Percentiles rank a stretch among this genome's conserved stretches.
Evolutionary conservation across 805 yeast species (phyloP).

Genomic region (Cyberlindnera petersonii): DNA sequence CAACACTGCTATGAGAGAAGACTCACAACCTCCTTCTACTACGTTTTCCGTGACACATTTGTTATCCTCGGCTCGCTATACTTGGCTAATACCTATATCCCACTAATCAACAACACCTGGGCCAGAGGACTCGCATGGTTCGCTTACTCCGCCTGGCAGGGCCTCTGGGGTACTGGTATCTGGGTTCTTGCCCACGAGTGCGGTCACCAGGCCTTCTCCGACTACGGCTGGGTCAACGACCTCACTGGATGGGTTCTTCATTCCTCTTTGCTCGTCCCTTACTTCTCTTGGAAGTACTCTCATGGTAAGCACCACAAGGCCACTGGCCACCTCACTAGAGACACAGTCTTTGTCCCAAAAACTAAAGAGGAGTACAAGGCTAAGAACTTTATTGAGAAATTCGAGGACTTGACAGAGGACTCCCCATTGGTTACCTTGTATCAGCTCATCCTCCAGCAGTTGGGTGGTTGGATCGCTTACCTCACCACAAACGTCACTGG

Average conservation of each 20-base stretch:
- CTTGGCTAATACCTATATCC: slow-evolving; percentile 52
- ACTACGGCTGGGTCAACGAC: slow-evolving; percentile 69
- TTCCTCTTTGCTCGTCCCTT: slow-evolving; percentile 75
- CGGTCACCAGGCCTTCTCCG: slow-evolving; percentile 84
- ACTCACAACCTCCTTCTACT: slow-evolving; percentile 49
- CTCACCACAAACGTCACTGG: slow-evolving; percentile 73
- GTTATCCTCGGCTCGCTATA: slow-evolving; percentile 47
- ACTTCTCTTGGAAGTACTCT: slow-evolving; percentile 80
- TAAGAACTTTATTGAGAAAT: too few relatives aligned
- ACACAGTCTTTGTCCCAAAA: slow-evolving; percentile 80
- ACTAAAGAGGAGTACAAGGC: slow-evolving; percentile 61
- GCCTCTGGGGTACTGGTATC: slow-evolving; percentile 69
- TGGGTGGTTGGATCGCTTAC: slow-evolving; percentile 73
- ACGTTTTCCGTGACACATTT: slow-evolving; percentile 64
- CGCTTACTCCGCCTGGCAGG: slow-evolving; percentile 53
- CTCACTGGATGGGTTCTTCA: slow-evolving; percentile 81
- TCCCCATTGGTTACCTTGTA: slow-evolving; percentile 64
- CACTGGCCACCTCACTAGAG: slow-evolving; percentile 77
- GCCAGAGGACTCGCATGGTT: too few relatives aligned
- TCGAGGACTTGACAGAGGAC: slow-evolving; percentile 55
- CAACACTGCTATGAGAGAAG: slow-evolving; percentile 68
- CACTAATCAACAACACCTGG: slow-evolving; percentile 46
- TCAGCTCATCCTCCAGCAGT: slow-evolving; percentile 60
- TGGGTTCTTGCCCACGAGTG: slow-evolving; percentile 92
- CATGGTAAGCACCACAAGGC: slow-evolving; percentile 91